These are phyloP conservation scores for Stevia rebaudiana DNA, from an alignment of 140 eudicot genomes.

Conservation along the genomic window DNA sequence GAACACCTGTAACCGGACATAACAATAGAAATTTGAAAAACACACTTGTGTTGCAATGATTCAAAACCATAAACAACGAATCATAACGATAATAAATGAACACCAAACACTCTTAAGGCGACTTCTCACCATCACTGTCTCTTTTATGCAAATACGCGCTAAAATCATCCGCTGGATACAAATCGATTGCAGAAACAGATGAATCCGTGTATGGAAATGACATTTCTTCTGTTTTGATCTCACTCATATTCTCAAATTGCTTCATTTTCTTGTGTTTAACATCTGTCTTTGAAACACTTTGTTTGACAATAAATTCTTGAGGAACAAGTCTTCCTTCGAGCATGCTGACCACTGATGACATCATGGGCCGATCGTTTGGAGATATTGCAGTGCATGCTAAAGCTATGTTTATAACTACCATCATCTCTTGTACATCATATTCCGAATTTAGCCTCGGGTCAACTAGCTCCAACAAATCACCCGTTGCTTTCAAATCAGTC, in stretches of 20 bases:
- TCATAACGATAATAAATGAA: neutral
- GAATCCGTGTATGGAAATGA: slow-evolving; percentile 37
- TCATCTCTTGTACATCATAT: slow-evolving; percentile 31
- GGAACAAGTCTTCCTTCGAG: slow-evolving; percentile 42
- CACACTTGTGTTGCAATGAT: neutral
- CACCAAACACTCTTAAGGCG: neutral
- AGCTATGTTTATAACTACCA: slow-evolving; percentile 37
- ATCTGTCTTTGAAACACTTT: neutral
- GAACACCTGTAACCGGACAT: too few relatives aligned
- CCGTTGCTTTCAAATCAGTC: slow-evolving; percentile 30
- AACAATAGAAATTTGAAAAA: neutral
- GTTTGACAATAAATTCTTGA: slow-evolving; percentile 12
- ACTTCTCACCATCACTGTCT: neutral
- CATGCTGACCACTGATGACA: slow-evolving; percentile 74
- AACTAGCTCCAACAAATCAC: slow-evolving; percentile 44
- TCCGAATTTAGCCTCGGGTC: slow-evolving; percentile 47
- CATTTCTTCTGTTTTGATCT: slow-evolving; percentile 24
- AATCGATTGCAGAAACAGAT: slow-evolving; percentile 33
- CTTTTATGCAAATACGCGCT: slow-evolving; percentile 28
- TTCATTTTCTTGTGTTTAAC: neutral
- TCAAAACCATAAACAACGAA: neutral
- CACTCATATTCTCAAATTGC: slow-evolving; percentile 6
- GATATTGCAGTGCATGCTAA: slow-evolving; percentile 40
- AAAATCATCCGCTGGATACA: slow-evolving; percentile 31
- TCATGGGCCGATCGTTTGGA: slow-evolving; percentile 50